Evolutionary conservation across 164 flowering plant species (phyloP).

Genomic region (Berberis thunbergii): DNA sequence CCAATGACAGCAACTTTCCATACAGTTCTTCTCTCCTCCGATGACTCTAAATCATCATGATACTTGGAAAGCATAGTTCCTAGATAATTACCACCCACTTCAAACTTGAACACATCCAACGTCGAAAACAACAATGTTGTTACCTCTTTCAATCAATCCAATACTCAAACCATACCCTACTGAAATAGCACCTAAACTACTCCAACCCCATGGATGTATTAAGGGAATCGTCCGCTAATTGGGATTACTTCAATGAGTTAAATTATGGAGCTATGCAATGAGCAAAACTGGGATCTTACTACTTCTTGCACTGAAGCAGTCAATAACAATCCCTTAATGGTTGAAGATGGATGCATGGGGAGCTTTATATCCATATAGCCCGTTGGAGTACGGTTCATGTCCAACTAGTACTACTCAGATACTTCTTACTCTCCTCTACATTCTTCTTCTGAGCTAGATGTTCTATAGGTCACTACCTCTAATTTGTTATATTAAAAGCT

Average conservation of each 20-base stretch:
- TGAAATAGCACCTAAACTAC: neutral
- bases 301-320: slow-evolving; percentile 19
- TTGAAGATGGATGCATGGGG: slow-evolving; percentile 47
- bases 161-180: neutral
- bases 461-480: slow-evolving; percentile 11
- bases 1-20: neutral
- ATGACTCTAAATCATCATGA: slow-evolving; percentile 50
- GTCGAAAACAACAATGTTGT: slow-evolving; percentile 4
- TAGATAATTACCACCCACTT: slow-evolving; percentile 51
- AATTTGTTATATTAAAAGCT: slow-evolving; percentile 1
- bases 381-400: slow-evolving; percentile 13
- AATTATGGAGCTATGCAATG: slow-evolving; percentile 25
- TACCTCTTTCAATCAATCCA: slow-evolving; percentile 3
- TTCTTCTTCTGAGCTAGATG: slow-evolving; percentile 22
- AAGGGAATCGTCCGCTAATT: slow-evolving; percentile 1
- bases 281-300: slow-evolving; percentile 21
- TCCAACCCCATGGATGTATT: slow-evolving; percentile 3
- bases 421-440: slow-evolving; percentile 8
- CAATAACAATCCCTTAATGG: slow-evolving; percentile 27
- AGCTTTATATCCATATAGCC: slow-evolving; percentile 29
- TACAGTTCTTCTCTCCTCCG: slow-evolving; percentile 20
- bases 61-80: slow-evolving; percentile 81
- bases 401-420: slow-evolving; percentile 15
- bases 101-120: slow-evolving; percentile 8
- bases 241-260: slow-evolving; percentile 19